Evolutionary conservation across 2,329 filamentous ascomycete species (phyloP), one percentile per base, ranked within the genome.

Genomic region (Cercospora sp.): DNA sequence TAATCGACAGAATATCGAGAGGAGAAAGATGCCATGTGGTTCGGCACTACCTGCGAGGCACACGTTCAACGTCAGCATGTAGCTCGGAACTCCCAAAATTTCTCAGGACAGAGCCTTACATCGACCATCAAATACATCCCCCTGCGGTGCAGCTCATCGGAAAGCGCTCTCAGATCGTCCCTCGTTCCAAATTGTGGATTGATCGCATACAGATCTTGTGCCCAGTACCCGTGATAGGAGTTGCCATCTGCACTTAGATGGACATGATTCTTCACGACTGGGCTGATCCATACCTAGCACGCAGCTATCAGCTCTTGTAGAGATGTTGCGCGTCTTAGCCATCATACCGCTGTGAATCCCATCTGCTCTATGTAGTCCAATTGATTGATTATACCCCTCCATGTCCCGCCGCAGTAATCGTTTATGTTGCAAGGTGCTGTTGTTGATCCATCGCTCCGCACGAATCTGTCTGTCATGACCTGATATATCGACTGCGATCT

Each of bases 401-500:
- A 85, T 58, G 82, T 83, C 2, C 83, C 83, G 45, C 83, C 83
- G 68, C 84, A 86, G 66, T 84, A 84, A 30, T 73, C 67, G 53
- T 71, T 68, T 7, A 78, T 72, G 61, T 82, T 79, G 72, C 85
- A 86, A 1, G 78, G 67, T 24, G 76, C 79, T n/a, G 83, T 82
- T 7, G 79, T 81, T 3, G 79, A 81, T 24, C 82, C 83, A 70
- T 81, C 79, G 2, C 78, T 81, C 8, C 82, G 82, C 4, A 85
- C 86, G 67, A 86, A 83, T 1, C 87, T 84, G 73, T 88, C 86
- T 3, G 86, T 87, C 72, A 89, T 77, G 43, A 85, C 82, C 78
- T 88, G 86, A 75, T 88, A 88, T 65, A 88, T 87, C 55, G 84
- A 86, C 65, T 83, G 83, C 28, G 81, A 80, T 74, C 85, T 85